These are phyloP conservation scores for Vitellaria paradoxa DNA, from an alignment of 179 eudicot species.

Conservation along the genomic window DNA sequence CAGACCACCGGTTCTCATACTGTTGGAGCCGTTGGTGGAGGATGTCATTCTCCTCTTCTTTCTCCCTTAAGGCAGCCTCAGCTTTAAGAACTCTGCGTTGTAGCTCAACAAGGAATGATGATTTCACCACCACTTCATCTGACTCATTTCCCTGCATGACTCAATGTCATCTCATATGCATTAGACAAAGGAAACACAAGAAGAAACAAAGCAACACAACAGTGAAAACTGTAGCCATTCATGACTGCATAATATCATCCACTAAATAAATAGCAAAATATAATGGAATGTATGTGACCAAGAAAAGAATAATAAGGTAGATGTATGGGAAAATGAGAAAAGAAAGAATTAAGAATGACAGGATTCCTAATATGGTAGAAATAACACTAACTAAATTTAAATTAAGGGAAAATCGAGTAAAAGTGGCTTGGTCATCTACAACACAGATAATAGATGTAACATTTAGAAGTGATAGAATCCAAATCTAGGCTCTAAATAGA, in stretches of 20 bases:
- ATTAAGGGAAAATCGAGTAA: no score
- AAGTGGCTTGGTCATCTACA: no score
- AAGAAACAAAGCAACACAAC: background rate
- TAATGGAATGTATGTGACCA: background rate
- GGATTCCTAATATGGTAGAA: no score
- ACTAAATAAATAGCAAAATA: background rate
- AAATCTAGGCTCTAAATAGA: no score
- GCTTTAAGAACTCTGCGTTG: slow-evolving; percentile 91
- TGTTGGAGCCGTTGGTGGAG: slow-evolving; percentile 89
- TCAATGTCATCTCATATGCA: background rate
- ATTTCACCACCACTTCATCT: slow-evolving; percentile 84
- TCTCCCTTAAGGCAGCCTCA: slow-evolving; percentile 81
- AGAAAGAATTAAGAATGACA: no score
- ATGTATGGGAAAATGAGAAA: no score
- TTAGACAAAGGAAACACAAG: background rate
- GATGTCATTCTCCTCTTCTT: slow-evolving; percentile 89
- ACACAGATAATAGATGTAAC: no score
- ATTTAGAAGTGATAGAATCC: no score
- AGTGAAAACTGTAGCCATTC: background rate
- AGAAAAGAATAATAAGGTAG: no score
- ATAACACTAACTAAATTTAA: no score
- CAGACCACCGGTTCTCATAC: slow-evolving; percentile 93
- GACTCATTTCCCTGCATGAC: slow-evolving; percentile 55
- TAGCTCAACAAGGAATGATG: slow-evolving; percentile 83
- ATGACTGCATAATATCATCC: background rate